Evolutionary conservation across 164 flowering plant species (phyloP), one percentile per base, ranked within the genome.

Genomic region (Hamamelis virginiana): DNA sequence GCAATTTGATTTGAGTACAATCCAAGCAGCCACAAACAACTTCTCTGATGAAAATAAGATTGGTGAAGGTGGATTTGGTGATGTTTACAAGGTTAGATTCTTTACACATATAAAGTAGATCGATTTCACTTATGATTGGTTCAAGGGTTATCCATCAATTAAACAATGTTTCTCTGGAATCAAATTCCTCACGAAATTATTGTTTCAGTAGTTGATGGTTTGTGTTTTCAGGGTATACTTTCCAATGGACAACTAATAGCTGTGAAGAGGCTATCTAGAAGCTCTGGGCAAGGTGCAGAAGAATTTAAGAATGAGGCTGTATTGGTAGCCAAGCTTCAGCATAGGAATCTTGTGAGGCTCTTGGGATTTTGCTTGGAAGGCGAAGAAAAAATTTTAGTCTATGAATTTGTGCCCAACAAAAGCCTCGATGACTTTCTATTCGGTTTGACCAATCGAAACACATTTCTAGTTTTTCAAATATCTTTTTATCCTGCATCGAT

Each of bases 21-120:
- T 83, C 16, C 23, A 62, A 67, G 63, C 59, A 21, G 86, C 86
- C 0, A 85, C 86, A 12, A 65, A 69, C 19, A 71, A 74, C 21
- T 85, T 85, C 60, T 72, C 84, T 1, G 68, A 59, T 19, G 67
- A 65, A 15, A 81, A 85, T 38, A 82, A 72, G 60, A 56, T 83
- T 14, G 86, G 88, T 6, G 68, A 76, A 73, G 86, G 88, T 50
- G 88, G 86, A 45, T 81, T 85, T 78, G 86, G 86, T 41, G 59
- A 18, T 8, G 88, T 84, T 26, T 84, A 75, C 67, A 84, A 80
- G 83, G 87, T 81, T 75, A 27, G 0, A 28, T 33, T 6, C 41
- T 33, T 33, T 33, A 2, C 41, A 33, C n/a, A n/a, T n/a, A n/a
- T 33, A 2, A 33, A 33, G 41, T 2, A 33, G 41, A 33, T 33